phyloP scores from a whole-genome alignment of 2,329 filamentous ascomycete genomes.

The Verticillium dahliae region DNA sequence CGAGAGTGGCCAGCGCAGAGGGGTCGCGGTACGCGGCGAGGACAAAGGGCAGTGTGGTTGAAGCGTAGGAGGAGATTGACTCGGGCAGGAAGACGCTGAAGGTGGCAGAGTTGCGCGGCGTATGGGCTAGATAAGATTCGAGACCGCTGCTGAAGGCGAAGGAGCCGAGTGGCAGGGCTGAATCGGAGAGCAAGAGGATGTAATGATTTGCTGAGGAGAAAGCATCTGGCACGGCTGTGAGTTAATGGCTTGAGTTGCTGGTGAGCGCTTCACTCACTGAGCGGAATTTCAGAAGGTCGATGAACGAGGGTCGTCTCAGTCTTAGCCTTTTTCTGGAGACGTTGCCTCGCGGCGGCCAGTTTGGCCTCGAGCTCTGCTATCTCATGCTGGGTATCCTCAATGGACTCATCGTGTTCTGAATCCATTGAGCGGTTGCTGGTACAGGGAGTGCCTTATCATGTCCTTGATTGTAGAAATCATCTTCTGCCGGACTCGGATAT shows the following conservation, averaged over 20 bases:
- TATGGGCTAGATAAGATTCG: slow-evolving; percentile 75
- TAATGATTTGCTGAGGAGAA: slow-evolving; percentile 47
- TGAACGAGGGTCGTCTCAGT: not conserved
- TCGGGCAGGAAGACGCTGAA: slow-evolving; percentile 64
- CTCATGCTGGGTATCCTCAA: slow-evolving; percentile 38
- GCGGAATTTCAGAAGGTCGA: not conserved
- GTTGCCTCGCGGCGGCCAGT: slow-evolving; percentile 37
- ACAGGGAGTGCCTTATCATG: not conserved
- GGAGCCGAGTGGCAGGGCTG: slow-evolving; percentile 74
- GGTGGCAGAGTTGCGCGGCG: slow-evolving; percentile 30
- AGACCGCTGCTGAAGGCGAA: slow-evolving; percentile 81
- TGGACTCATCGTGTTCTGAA: slow-evolving; percentile 11
- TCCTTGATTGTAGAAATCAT: not conserved
- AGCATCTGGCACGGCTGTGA: not conserved
- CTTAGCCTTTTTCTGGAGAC: slow-evolving; percentile 26
- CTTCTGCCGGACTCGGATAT: not conserved
- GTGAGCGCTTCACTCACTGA: slow-evolving; percentile 8
- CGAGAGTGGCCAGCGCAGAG: slow-evolving; percentile 45
- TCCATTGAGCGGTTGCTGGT: slow-evolving; percentile 16
- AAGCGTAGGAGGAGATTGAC: slow-evolving; percentile 65
- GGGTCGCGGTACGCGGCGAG: slow-evolving; percentile 59
- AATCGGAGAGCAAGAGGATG: slow-evolving; percentile 72
- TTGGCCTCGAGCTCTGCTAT: slow-evolving; percentile 51
- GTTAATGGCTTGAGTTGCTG: slow-evolving; percentile 6
- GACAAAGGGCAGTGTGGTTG: slow-evolving; percentile 68